Conservation (phyloP, 306 rosid genomes). For the Abrus precatorius region DNA sequence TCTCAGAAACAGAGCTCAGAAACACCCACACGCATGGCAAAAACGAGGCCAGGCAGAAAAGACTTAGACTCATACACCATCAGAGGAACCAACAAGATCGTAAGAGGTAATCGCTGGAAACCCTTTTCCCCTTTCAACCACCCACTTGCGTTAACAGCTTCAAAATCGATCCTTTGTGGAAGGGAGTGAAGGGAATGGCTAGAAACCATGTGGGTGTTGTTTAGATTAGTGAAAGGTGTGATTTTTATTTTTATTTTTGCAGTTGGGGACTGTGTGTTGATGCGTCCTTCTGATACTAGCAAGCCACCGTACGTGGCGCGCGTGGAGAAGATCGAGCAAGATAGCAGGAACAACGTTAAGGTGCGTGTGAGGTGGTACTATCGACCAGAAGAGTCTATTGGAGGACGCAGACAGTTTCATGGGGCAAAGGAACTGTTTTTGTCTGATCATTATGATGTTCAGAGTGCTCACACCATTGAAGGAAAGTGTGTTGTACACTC, state of each 20-base stretch:
- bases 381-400: conserved; percentile 88
- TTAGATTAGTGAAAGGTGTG: conserved; percentile 37
- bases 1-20: not conserved
- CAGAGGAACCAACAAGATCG: conserved; percentile 88
- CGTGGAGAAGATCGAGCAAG: conserved; percentile 75
- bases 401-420: conserved; percentile 83
- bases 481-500: conserved; percentile 82
- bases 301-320: conserved; percentile 85
- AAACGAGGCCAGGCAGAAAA: conserved; percentile 77
- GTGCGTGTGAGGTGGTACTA: conserved; percentile 89
- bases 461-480: conserved; percentile 86
- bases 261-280: conserved; percentile 81
- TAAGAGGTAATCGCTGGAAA: conserved; percentile 66
- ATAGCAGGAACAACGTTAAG: conserved; percentile 61
- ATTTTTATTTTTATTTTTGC: conserved; percentile 8
- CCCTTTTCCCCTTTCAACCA: conserved; percentile 13
- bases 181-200: not conserved
- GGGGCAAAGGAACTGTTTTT: conserved; percentile 81
- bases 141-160: conserved; percentile 27
- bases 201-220: conserved; percentile 27
- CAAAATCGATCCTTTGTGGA: conserved; percentile 37
- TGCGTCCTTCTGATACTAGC: conserved; percentile 76
- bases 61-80: conserved; percentile 85
- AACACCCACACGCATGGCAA: conserved; percentile 66
- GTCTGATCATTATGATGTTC: conserved; percentile 79